Evolutionary conservation across 2,329 filamentous ascomycete species (phyloP).

Genomic region (Pyricularia grisea): DNA sequence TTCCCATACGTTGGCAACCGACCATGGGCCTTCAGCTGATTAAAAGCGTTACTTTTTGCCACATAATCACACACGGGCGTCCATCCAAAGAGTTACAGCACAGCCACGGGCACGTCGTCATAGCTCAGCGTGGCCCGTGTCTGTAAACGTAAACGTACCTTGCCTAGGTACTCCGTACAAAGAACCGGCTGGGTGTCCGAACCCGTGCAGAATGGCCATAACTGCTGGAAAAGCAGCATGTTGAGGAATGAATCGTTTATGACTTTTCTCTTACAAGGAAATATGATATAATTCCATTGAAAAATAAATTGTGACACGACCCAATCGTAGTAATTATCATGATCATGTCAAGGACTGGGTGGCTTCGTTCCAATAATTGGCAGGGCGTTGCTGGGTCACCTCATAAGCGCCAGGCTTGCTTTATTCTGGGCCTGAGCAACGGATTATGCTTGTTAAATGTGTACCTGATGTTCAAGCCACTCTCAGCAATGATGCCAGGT

Average conservation of each 20-base stretch:
- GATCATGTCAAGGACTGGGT: background rate
- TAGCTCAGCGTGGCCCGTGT: background rate
- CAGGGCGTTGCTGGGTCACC: slow-evolving; percentile 1
- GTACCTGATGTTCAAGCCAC: background rate
- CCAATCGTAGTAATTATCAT: background rate
- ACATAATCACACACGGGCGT: background rate
- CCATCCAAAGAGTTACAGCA: background rate
- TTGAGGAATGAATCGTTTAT: background rate
- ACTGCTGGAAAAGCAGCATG: background rate
- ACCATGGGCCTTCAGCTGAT: background rate
- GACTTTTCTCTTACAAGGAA: background rate
- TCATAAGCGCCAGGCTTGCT: background rate
- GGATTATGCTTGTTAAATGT: background rate
- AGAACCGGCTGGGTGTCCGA: background rate
- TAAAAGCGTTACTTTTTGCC: background rate
- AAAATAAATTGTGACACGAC: background rate
- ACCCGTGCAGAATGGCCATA: background rate
- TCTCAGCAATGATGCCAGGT: background rate
- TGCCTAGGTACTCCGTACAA: too few species aligned
- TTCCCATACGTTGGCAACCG: background rate
- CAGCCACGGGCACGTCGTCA: background rate
- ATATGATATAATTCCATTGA: background rate
- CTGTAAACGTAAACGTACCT: background rate
- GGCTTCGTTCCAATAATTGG: background rate
- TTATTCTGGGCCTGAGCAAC: background rate